These are phyloP conservation scores for Penicillium bovifimosum DNA, from an alignment of 495 filamentous ascomycete genomes.

Conservation along the genomic window DNA sequence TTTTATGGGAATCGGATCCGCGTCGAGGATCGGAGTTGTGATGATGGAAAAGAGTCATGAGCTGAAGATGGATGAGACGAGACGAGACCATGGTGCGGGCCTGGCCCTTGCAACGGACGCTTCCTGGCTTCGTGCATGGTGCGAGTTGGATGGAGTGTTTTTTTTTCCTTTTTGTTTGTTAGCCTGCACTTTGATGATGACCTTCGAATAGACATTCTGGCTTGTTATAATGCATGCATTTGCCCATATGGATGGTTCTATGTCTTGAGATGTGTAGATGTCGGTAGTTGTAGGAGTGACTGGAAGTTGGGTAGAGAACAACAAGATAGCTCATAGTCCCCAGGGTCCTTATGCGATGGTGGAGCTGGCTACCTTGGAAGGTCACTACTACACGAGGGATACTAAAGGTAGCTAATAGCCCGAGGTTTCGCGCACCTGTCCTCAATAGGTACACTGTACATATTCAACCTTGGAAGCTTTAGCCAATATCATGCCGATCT, in stretches of 20 bases:
- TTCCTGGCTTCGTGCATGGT: background rate
- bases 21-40: constrained; percentile 11
- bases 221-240: constrained; percentile 23
- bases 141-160: constrained; percentile 15
- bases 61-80: constrained; percentile 3
- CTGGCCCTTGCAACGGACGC: background rate
- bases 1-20: constrained; percentile 1
- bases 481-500: too few relatives aligned
- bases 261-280: background rate
- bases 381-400: background rate
- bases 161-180: constrained; percentile 14
- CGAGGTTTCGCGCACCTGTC: too few relatives aligned
- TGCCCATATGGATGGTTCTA: constrained; percentile 4
- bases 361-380: background rate
- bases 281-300: background rate
- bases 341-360: background rate
- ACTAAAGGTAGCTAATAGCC: too few relatives aligned
- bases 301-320: background rate
- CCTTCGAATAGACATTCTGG: constrained; percentile 27
- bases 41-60: constrained; percentile 15
- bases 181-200: constrained; percentile 28
- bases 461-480: too few relatives aligned
- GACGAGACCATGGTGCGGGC: constrained; percentile 13
- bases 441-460: too few relatives aligned
- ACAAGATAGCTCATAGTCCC: background rate